Evolutionary conservation across 192 early-diverging fungal species (phyloP).

Genomic region (Entomortierella lignicola): DNA sequence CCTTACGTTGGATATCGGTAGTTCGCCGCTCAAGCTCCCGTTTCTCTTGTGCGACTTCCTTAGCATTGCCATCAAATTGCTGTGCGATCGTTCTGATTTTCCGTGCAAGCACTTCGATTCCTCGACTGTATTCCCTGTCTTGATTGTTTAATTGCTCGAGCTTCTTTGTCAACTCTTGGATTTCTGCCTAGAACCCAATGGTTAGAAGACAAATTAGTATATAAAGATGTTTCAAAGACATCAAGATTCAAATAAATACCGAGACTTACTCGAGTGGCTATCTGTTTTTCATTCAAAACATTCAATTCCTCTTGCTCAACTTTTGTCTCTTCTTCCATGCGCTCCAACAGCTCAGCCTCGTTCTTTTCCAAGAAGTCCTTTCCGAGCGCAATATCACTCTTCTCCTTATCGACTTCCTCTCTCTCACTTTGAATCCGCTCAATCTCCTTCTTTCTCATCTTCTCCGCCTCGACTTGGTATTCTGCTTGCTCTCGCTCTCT

Average conservation of each 20-base stretch:
- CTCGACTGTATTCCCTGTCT: constrained; percentile 16
- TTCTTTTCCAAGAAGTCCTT: constrained; percentile 32
- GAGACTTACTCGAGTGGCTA: constrained; percentile 16
- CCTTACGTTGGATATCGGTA: constrained; percentile 3
- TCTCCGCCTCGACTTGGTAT: neutral
- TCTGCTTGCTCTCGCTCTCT: constrained; percentile 12
- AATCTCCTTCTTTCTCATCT: constrained; percentile 1
- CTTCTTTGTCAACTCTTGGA: constrained; percentile 18
- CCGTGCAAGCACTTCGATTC: constrained; percentile 14
- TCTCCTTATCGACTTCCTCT: constrained; percentile 23
- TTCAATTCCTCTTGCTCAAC: constrained; percentile 36
- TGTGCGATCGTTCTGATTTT: constrained; percentile 22
- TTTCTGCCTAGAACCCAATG: constrained; percentile 24
- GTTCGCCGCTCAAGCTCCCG: constrained; percentile 23
- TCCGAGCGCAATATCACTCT: constrained; percentile 23
- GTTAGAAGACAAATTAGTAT: neutral
- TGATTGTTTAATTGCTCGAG: constrained; percentile 14
- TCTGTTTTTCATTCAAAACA: constrained; percentile 24
- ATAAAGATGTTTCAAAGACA: neutral
- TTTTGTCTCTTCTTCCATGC: constrained; percentile 34
- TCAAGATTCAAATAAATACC: neutral
- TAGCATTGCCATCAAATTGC: constrained; percentile 29
- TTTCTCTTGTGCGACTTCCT: constrained; percentile 21
- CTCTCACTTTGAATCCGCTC: constrained; percentile 6
- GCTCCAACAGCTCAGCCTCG: constrained; percentile 27